Evolutionary conservation across 1,139 yeast genomes (phyloP).

Genomic region (Yamadazyma songkhlaensis): DNA sequence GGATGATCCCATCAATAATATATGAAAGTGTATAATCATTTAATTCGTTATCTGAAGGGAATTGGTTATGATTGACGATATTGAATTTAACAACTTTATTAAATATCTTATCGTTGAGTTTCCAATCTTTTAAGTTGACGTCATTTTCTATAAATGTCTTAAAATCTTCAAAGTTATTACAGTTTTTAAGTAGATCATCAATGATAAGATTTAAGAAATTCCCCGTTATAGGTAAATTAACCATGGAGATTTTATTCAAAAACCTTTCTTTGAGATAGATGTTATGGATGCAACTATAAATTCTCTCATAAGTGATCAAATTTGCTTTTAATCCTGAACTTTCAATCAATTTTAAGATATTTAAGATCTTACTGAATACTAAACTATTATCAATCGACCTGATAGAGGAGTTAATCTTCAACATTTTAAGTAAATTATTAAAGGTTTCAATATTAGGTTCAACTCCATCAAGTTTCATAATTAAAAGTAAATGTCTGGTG

Average conservation of each 20-base stretch:
- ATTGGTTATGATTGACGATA: constrained; percentile 8
- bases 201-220: constrained; percentile 29
- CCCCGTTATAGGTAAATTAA: constrained; percentile 34
- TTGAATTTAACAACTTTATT: constrained; percentile 29
- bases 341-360: constrained; percentile 29
- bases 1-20: constrained; percentile 7
- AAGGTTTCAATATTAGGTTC: constrained; percentile 41
- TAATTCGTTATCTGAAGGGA: background rate
- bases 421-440: constrained; percentile 32
- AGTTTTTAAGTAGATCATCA: constrained; percentile 34
- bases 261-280: constrained; percentile 37
- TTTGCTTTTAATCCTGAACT: constrained; percentile 29
- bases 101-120: constrained; percentile 24
- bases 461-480: constrained; percentile 44
- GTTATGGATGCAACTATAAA: constrained; percentile 39
- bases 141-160: constrained; percentile 34
- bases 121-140: constrained; percentile 29
- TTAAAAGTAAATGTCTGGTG: constrained; percentile 39
- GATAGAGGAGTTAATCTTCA: constrained; percentile 32
- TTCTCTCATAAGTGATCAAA: constrained; percentile 35
- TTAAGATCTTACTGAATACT: constrained; percentile 27
- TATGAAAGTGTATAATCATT: constrained; percentile 5
- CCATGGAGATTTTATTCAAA: constrained; percentile 28
- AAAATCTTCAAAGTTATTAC: constrained; percentile 24
- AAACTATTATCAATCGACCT: constrained; percentile 31